A percentile compares a stretch with the other conserved stretches of the same genome.
phyloP scores from a whole-genome alignment of 495 filamentous ascomycete genomes.

The Clohesyomyces aquaticus region DNA sequence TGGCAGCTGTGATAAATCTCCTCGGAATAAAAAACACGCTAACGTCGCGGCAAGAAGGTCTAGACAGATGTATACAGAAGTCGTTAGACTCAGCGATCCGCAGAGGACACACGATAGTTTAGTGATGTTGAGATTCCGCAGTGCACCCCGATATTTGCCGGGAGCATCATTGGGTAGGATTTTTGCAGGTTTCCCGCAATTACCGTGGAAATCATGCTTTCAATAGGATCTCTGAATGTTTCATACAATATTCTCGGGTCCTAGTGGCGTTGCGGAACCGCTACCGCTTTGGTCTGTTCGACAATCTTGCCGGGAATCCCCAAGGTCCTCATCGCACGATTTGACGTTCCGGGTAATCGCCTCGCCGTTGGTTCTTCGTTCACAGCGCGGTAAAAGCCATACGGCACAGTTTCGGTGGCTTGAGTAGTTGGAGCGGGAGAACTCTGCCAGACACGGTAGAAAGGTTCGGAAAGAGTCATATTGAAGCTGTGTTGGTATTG shows the following conservation, averaged over 20 bases:
- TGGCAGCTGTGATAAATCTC: conserved; percentile 5
- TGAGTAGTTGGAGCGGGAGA: background rate
- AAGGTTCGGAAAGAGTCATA: background rate
- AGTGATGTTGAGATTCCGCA: background rate
- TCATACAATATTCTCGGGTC: no score
- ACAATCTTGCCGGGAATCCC: no score
- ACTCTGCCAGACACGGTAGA: background rate
- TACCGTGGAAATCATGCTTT: no score
- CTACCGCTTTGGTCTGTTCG: no score
- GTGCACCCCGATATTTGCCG: background rate
- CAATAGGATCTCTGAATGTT: no score
- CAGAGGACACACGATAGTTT: background rate
- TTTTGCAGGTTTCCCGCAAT: background rate
- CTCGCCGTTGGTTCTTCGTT: conserved; percentile 12
- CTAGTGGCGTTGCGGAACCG: no score
- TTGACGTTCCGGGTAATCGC: conserved; percentile 21
- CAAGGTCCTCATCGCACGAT: no score
- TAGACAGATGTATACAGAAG: background rate
- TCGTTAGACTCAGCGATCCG: no score
- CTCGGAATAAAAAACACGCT: background rate
- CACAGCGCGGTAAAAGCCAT: conserved; percentile 2
- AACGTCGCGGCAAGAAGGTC: background rate
- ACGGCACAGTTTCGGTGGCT: background rate
- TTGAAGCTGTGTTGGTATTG: background rate
- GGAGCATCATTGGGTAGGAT: no score